Conservation (phyloP, 306 rosid genomes). For the Mimosa pudica region DNA sequence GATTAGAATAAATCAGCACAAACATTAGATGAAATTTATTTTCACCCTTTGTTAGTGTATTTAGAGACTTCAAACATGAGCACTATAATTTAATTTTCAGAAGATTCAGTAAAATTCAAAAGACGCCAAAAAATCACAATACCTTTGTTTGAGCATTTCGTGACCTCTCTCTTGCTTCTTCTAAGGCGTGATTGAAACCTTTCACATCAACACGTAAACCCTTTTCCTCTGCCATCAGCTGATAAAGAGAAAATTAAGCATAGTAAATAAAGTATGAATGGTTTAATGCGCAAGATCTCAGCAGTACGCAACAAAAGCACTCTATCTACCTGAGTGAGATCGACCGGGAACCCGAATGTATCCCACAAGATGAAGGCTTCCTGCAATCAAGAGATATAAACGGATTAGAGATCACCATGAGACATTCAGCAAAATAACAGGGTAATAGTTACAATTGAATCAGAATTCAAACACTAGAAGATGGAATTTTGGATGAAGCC, state of each 20-base stretch:
- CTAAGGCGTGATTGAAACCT: slow-evolving; percentile 81
- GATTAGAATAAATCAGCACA: slow-evolving; percentile 10
- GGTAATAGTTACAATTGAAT: slow-evolving; percentile 16
- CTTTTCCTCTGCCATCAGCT: slow-evolving; percentile 98
- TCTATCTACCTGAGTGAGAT: slow-evolving; percentile 85
- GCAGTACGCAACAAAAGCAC: slow-evolving; percentile 26
- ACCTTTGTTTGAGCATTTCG: slow-evolving; percentile 94
- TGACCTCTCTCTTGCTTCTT: slow-evolving; percentile 93
- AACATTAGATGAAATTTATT: not conserved
- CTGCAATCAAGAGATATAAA: slow-evolving; percentile 50
- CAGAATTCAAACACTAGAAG: slow-evolving; percentile 7
- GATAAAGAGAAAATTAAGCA: slow-evolving; percentile 38
- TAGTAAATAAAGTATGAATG: not conserved
- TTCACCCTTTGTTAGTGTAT: not conserved
- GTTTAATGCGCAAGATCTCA: slow-evolving; percentile 20
- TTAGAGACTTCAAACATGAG: not conserved
- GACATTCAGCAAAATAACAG: slow-evolving; percentile 13
- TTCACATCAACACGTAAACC: slow-evolving; percentile 76
- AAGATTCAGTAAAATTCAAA: slow-evolving; percentile 13
- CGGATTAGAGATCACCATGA: slow-evolving; percentile 36
- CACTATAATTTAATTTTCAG: not conserved
- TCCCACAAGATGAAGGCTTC: slow-evolving; percentile 98
- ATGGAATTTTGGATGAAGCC: not conserved
- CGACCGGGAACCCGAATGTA: slow-evolving; percentile 91
- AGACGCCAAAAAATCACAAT: slow-evolving; percentile 20